Conservation (phyloP, 176 grass and related monocot species). For the Carex cristatella region DNA sequence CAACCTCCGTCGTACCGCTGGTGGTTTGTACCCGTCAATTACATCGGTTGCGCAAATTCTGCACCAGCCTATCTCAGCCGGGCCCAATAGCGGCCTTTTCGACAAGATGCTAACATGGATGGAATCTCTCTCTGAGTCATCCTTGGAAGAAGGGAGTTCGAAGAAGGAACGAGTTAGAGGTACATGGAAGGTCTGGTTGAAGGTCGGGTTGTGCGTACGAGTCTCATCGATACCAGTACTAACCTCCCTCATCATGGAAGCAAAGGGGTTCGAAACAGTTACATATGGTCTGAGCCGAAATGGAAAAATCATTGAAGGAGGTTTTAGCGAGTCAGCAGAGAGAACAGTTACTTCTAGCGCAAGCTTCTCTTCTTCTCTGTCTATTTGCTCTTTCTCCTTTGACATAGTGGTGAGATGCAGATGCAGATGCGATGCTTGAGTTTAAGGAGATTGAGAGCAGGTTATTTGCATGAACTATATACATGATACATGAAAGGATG, state of each 20-base stretch:
- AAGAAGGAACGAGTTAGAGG: constrained; percentile 59
- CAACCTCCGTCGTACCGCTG: constrained; percentile 54
- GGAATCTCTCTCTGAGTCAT: neutral
- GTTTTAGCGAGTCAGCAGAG: constrained; percentile 59
- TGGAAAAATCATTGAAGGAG: constrained; percentile 38
- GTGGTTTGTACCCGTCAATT: constrained; percentile 62
- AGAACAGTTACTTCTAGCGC: constrained; percentile 73
- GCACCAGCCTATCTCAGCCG: constrained; percentile 66
- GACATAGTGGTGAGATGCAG: neutral
- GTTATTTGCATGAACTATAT: constrained; percentile 9
- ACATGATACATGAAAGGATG: constrained; percentile 3
- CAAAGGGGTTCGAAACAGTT: constrained; percentile 28
- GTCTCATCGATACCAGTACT: constrained; percentile 36
- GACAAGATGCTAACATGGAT: constrained; percentile 48
- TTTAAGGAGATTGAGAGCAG: neutral
- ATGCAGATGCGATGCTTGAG: neutral
- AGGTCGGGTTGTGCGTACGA: constrained; percentile 38
- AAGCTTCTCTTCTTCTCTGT: constrained; percentile 10
- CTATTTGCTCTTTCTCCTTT: neutral
- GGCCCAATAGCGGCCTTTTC: constrained; percentile 25
- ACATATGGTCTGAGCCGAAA: constrained; percentile 69
- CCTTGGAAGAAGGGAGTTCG: neutral
- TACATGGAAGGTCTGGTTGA: constrained; percentile 42
- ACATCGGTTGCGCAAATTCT: constrained; percentile 45
- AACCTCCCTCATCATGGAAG: neutral